Conservation (phyloP, 257 asterid species). For the Nicotiana attenuata region DNA sequence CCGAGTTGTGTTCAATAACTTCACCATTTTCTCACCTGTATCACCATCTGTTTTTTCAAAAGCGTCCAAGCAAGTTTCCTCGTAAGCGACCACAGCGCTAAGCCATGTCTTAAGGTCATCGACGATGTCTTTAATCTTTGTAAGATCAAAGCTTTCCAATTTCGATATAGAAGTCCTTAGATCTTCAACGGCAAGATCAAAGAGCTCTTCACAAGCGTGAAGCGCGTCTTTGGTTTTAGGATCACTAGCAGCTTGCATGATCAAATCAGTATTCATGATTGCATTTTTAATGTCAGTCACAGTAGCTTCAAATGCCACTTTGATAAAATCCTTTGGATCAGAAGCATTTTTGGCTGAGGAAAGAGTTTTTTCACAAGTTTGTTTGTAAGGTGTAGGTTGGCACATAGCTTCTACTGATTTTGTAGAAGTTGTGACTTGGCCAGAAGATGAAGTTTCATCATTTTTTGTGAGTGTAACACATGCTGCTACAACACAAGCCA, state of each 20-base stretch:
- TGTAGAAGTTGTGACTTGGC: constrained; percentile 21
- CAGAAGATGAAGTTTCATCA: background rate
- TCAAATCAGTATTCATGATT: constrained; percentile 24
- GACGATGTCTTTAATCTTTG: constrained; percentile 23
- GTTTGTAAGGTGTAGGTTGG: constrained; percentile 46
- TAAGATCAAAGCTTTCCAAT: constrained; percentile 25
- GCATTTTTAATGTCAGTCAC: constrained; percentile 31
- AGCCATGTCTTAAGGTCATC: constrained; percentile 75
- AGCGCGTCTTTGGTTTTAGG: constrained; percentile 48
- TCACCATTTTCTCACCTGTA: constrained; percentile 54
- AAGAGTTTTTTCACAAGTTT: constrained; percentile 42
- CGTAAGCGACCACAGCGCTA: constrained; percentile 51
- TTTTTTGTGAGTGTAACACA: constrained; percentile 14
- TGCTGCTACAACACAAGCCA: constrained; percentile 49
- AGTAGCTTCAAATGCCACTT: constrained; percentile 40
- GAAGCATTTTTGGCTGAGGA: constrained; percentile 32
- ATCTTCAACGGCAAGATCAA: constrained; percentile 48
- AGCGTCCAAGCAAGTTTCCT: constrained; percentile 63
- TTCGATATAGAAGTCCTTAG: constrained; percentile 32
- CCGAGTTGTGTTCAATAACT: constrained; percentile 34
- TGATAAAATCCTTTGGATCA: constrained; percentile 47
- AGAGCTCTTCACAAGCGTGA: constrained; percentile 39
- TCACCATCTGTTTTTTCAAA: constrained; percentile 55
- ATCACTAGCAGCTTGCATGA: constrained; percentile 40
- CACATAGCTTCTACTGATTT: constrained; percentile 52